Conservation (phyloP, 2,329 filamentous ascomycete species). For the Cercospora canescens region DNA sequence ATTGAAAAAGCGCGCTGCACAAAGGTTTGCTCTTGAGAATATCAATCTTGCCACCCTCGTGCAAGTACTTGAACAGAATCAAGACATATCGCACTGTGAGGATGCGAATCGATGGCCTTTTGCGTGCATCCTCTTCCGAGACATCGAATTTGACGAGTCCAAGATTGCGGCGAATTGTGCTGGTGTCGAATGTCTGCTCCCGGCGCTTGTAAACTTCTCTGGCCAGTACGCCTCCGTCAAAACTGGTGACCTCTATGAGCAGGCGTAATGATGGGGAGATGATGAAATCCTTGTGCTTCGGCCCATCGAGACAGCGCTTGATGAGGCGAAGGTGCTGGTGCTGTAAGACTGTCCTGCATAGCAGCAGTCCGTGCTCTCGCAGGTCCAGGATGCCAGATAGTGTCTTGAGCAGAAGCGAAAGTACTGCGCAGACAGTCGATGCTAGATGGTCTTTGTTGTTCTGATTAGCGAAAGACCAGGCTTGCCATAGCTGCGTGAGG, state of each 20-base stretch:
- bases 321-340: slow-evolving; percentile 79
- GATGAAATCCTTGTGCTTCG: slow-evolving; percentile 81
- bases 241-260: slow-evolving; percentile 78
- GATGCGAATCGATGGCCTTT: slow-evolving; percentile 76
- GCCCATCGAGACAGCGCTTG: slow-evolving; percentile 73
- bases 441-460: slow-evolving; percentile 78
- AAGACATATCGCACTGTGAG: slow-evolving; percentile 81
- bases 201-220: slow-evolving; percentile 71
- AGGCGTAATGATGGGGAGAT: slow-evolving; percentile 86
- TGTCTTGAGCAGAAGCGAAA: slow-evolving; percentile 78
- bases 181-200: slow-evolving; percentile 69
- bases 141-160: slow-evolving; percentile 60
- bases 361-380: slow-evolving; percentile 69
- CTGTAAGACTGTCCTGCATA: slow-evolving; percentile 80
- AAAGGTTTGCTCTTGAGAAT: slow-evolving; percentile 74
- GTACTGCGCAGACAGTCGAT: slow-evolving; percentile 75
- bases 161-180: slow-evolving; percentile 78
- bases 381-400: slow-evolving; percentile 74
- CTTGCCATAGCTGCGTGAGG: slow-evolving; percentile 79
- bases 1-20: slow-evolving; percentile 69
- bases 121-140: slow-evolving; percentile 58
- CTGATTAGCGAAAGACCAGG: slow-evolving; percentile 80
- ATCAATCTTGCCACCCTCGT: slow-evolving; percentile 75
- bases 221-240: slow-evolving; percentile 82
- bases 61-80: slow-evolving; percentile 75